Base-by-base conservation (phyloP, 2,329 filamentous ascomycete genomes). In the Alternaria longipes region DNA sequence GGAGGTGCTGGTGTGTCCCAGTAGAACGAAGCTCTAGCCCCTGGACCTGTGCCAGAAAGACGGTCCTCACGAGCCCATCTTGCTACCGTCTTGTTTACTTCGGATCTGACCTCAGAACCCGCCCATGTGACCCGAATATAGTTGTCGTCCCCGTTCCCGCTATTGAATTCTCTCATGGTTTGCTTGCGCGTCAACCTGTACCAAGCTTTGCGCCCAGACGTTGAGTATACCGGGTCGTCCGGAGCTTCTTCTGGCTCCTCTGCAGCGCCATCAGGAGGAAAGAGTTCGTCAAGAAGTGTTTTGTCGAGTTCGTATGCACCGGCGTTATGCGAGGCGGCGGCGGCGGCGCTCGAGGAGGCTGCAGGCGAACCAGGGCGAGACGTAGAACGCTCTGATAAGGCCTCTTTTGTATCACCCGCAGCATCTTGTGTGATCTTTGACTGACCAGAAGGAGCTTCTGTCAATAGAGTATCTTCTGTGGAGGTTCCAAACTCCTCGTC, bases 21-120 rank as follows among this genome's bases (percentile, higher is more conserved):
- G 44, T 76, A 78, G 47, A 80, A 80, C 3, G 71, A 75, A 1
- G 74, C 76, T 30, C 73, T 69, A 34, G 71, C 72, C 7, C 71
- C 71, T 16, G 72, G 72, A 38, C 76, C 77, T 32, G 73, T 74
- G 12, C 78, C 78, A 30, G 76, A 71, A 20, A 78, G 72, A 9
- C 76, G 74, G 60, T 80, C 78, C 56, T 80, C 78, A 1, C 71
- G 72, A 14, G 72, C 71, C 79, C 78, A 80, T 59, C 76, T 64
- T 3, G 54, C 63, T 16, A 80, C 74, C 22, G 73, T 72, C 34
- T 79, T 79, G 44, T 70, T 75, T 8, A 73, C 72, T n/a, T 80
- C 76, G 20, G 57, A 34, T 38, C 74, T 68, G 5, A 79, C 67
- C 1, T 70, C 50, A 4, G 79, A 80, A 20, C 66, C 73, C 18